phyloP scores from a whole-genome alignment of 2,329 filamentous ascomycete genomes.

The Nemania serpens region DNA sequence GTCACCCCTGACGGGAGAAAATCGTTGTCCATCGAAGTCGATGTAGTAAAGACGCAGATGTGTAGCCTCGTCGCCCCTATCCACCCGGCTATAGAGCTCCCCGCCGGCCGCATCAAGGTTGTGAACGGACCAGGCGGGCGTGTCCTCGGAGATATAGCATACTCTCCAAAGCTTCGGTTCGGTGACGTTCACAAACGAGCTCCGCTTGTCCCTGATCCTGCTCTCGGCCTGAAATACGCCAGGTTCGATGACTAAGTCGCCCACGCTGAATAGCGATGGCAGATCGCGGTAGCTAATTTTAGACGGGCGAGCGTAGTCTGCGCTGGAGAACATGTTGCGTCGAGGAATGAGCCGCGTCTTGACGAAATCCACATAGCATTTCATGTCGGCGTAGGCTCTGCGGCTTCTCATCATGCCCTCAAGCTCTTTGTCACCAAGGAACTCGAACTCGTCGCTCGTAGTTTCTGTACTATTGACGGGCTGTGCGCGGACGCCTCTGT shows the following conservation, averaged over 20 bases:
- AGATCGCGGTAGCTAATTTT: conserved; percentile 26
- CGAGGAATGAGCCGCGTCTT: conserved; percentile 23
- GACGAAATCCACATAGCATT: conserved; percentile 29
- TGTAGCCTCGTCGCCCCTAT: conserved; percentile 19
- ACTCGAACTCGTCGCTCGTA: conserved; percentile 13
- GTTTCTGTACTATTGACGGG: background rate
- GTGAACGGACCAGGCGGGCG: conserved; percentile 23
- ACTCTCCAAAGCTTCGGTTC: conserved; percentile 29
- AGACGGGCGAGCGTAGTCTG: conserved; percentile 13
- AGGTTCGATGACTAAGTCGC: conserved; percentile 27
- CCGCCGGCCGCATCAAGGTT: conserved; percentile 20
- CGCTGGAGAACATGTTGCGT: conserved; percentile 22
- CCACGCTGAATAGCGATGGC: conserved; percentile 23
- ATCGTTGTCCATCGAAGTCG: conserved; percentile 27
- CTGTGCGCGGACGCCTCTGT: background rate
- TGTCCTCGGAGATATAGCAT: conserved; percentile 29
- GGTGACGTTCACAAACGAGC: conserved; percentile 11
- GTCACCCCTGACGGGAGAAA: conserved; percentile 25
- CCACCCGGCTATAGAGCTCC: conserved; percentile 20
- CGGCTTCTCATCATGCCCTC: conserved; percentile 26
- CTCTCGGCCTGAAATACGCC: conserved; percentile 18
- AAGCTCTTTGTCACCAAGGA: conserved; percentile 23
- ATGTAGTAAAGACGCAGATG: conserved; percentile 28
- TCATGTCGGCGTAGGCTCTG: conserved; percentile 28
- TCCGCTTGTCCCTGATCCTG: conserved; percentile 21